phyloP scores from a whole-genome alignment of 192 early-diverging fungal genomes.

The Funneliformis geosporum region DNA sequence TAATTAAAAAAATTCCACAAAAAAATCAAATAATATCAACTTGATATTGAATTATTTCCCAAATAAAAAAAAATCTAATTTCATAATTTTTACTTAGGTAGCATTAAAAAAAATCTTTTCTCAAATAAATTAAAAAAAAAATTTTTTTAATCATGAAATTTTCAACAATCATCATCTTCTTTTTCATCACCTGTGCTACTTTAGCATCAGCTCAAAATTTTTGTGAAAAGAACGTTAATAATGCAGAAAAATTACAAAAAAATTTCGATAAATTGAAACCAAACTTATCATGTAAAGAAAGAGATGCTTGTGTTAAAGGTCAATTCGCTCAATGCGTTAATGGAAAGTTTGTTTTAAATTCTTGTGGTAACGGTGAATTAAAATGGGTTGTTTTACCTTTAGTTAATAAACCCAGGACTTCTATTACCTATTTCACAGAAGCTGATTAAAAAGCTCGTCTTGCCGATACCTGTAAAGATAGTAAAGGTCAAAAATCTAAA shows the following conservation, averaged over 20 bases:
- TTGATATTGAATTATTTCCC: too few species aligned
- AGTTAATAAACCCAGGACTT: conserved; percentile 9
- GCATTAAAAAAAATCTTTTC: too few species aligned
- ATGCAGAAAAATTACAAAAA: neutral
- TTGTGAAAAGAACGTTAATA: neutral
- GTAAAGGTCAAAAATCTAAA: too few species aligned
- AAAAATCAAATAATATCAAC: too few species aligned
- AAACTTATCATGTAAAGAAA: neutral
- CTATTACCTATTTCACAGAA: neutral
- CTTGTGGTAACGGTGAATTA: conserved; percentile 8
- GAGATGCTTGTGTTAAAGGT: neutral
- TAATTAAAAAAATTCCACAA: too few species aligned
- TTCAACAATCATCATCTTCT: neutral
- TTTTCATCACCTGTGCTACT: neutral
- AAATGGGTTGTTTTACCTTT: neutral
- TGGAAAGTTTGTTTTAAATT: neutral
- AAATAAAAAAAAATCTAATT: too few species aligned
- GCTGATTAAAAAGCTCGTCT: neutral
- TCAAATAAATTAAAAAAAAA: conserved; percentile 46
- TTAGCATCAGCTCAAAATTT: neutral
- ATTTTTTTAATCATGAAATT: neutral
- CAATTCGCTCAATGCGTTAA: conserved; percentile 17
- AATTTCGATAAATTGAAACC: neutral
- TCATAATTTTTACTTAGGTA: too few species aligned
- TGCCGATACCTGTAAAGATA: neutral